Base-by-base conservation (phyloP, 1,139 yeast genomes). In the Pichia sp. region DNA sequence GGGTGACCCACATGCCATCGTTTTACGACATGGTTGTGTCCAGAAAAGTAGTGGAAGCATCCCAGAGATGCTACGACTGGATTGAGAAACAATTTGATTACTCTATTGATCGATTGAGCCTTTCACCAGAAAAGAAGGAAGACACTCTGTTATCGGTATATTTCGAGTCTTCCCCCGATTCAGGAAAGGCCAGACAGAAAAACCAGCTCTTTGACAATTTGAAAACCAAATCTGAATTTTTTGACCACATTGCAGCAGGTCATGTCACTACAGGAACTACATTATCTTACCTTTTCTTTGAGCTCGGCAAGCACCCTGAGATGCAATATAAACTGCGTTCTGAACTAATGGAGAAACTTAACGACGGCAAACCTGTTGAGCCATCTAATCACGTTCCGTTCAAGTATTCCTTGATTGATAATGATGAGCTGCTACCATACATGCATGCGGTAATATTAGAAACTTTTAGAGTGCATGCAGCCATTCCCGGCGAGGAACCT, bases 401-500 rank as follows among this genome's bases (percentile, higher is more conserved):
- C 5, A 39, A 56, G 9, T 63, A 68, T 40, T 58, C 58, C 9
- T 66, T 66, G 1, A 68, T 83, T 18, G 60, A 57, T 25, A 23
- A 54, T 30, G 57, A 52, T 10, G 87, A 83, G 56, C 65, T 65
- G 10, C 67, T 84, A 45, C 82, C 81, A 1, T 77, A 75, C 53
- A 66, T 84, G 56, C 76, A 79, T 58, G 87, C 87, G 0, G 70
- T 83, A 13, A 62, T 83, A 5, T 72, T 75, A 52, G 91, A 85
- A 62, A 76, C 78, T 10, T 73, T 78, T 18, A 69, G 91, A 49
- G 70, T 84, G 0, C 87, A 83, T 66, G 72, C 88, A 0, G 84
- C 89, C 0, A 85, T 85, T 56, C 91, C 91, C 0, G 90, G 90
- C 0, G 80, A 85, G 41, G 89, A 84, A 63, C 90, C 90, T 2